A percentile compares a stretch with the other conserved stretches of the same genome.
Conservation (phyloP, 768 basidiomycete species). For the Rhizopogon sp. region DNA sequence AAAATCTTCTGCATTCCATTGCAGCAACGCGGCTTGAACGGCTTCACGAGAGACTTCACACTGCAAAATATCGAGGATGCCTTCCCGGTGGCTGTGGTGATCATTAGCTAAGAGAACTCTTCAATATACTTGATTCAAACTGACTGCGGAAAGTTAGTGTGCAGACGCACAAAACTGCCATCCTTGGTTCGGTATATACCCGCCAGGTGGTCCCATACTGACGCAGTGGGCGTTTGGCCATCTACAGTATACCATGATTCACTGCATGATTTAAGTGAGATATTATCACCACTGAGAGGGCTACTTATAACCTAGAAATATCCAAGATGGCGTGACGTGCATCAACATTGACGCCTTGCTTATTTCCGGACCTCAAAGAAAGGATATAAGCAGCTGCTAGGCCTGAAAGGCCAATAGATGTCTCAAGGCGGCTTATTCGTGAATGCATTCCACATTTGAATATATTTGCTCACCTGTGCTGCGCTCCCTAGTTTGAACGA, state of each 20-base stretch:
- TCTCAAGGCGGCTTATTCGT: slow-evolving; percentile 21
- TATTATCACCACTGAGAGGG: neutral
- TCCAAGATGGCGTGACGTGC: slow-evolving; percentile 52
- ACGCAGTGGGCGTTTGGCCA: slow-evolving; percentile 24
- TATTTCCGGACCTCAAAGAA: slow-evolving; percentile 37
- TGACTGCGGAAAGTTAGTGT: slow-evolving; percentile 64
- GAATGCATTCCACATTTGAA: neutral
- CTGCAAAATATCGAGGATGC: slow-evolving; percentile 42
- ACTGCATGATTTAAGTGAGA: slow-evolving; percentile 32
- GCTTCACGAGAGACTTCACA: slow-evolving; percentile 30
- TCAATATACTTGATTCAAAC: slow-evolving; percentile 6
- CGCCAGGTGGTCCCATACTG: slow-evolving; percentile 44
- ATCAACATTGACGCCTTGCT: slow-evolving; percentile 47
- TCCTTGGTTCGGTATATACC: slow-evolving; percentile 53
- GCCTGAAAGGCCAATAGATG: slow-evolving; percentile 44
- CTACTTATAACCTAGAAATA: slow-evolving; percentile 36
- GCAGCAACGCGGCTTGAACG: slow-evolving; percentile 33
- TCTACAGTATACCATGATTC: slow-evolving; percentile 47
- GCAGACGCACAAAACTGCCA: slow-evolving; percentile 44
- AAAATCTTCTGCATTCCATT: slow-evolving; percentile 41
- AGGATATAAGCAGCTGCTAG: slow-evolving; percentile 50
- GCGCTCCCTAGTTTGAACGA: slow-evolving; percentile 49
- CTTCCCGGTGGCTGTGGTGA: slow-evolving; percentile 40
- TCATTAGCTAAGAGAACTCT: neutral
- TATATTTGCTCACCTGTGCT: slow-evolving; percentile 39